phyloP scores from a whole-genome alignment of 2,329 filamentous ascomycete species.

The Ophidiomyces ophidiicola region DNA sequence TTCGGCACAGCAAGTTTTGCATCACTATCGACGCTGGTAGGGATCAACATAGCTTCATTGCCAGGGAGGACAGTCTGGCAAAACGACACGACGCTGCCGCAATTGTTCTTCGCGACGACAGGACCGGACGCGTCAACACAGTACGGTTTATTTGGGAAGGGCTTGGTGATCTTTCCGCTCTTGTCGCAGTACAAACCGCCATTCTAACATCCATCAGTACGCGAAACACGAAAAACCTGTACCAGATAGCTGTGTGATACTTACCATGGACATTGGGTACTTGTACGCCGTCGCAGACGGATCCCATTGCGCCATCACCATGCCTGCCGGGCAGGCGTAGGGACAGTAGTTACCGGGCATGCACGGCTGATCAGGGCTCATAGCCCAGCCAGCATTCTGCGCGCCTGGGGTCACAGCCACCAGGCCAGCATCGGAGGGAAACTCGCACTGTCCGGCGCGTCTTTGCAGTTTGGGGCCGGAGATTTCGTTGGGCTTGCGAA shows the following conservation, averaged over 20 bases:
- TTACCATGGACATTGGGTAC: constrained; percentile 61
- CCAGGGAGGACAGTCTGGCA: constrained; percentile 71
- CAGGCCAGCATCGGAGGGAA: constrained; percentile 55
- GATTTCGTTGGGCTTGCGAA: neutral
- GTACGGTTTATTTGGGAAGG: constrained; percentile 55
- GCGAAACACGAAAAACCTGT: neutral
- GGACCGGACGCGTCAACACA: constrained; percentile 57
- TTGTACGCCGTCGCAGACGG: constrained; percentile 52
- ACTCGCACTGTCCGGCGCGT: constrained; percentile 47
- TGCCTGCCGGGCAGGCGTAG: constrained; percentile 61
- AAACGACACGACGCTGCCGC: constrained; percentile 51
- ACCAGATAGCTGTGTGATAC: constrained; percentile 19
- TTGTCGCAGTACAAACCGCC: constrained; percentile 62
- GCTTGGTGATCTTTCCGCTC: constrained; percentile 53
- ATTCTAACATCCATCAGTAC: constrained; percentile 38
- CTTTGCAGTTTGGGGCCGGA: constrained; percentile 31
- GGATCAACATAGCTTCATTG: constrained; percentile 72
- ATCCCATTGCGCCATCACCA: constrained; percentile 71
- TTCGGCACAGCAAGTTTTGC: constrained; percentile 59
- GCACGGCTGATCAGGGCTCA: constrained; percentile 63
- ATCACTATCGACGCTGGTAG: constrained; percentile 50
- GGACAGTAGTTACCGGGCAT: constrained; percentile 58
- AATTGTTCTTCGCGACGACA: constrained; percentile 55
- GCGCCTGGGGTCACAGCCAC: constrained; percentile 53
- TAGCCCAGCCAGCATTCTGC: constrained; percentile 63